phyloP scores from a whole-genome alignment of 805 yeast genomes.

The Pichia kluyveri region DNA sequence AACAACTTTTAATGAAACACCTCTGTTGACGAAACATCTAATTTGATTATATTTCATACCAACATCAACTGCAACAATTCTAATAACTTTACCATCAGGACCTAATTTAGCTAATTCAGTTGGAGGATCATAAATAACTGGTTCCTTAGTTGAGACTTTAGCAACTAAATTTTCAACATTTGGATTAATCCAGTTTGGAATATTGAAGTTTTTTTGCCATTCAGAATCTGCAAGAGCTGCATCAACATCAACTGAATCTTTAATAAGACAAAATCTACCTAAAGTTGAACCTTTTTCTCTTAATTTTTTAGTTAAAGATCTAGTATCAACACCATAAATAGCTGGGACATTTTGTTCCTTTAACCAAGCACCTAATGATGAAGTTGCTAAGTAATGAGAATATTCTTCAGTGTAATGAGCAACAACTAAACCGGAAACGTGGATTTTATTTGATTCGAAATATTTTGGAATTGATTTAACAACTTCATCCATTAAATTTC shows the following conservation, averaged over 20 bases:
- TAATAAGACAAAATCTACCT: conserved; percentile 74
- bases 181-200: conserved; percentile 91
- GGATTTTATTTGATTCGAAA: conserved; percentile 88
- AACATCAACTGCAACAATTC: conserved; percentile 87
- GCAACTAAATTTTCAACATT: conserved; percentile 88
- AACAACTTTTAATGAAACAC: conserved; percentile 91
- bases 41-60: conserved; percentile 98
- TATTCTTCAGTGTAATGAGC: conserved; percentile 95
- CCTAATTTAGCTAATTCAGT: conserved; percentile 41
- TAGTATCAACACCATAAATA: conserved; percentile 94
- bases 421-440: conserved; percentile 92
- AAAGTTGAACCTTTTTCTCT: conserved; percentile 89
- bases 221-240: conserved; percentile 10
- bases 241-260: conserved; percentile 14
- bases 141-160: conserved; percentile 71
- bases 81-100: conserved; percentile 66
- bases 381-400: conserved; percentile 87
- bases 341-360: conserved; percentile 91
- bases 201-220: conserved; percentile 58
- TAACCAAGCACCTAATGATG: conserved; percentile 91
- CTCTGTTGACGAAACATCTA: conserved; percentile 91
- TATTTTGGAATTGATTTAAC: conserved; percentile 75
- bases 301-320: conserved; percentile 86
- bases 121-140: conserved; percentile 69
- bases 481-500: conserved; percentile 63